Base-by-base conservation (phyloP, 2,329 filamentous ascomycete genomes). In the Stachybotrys chlorohalonatus region DNA sequence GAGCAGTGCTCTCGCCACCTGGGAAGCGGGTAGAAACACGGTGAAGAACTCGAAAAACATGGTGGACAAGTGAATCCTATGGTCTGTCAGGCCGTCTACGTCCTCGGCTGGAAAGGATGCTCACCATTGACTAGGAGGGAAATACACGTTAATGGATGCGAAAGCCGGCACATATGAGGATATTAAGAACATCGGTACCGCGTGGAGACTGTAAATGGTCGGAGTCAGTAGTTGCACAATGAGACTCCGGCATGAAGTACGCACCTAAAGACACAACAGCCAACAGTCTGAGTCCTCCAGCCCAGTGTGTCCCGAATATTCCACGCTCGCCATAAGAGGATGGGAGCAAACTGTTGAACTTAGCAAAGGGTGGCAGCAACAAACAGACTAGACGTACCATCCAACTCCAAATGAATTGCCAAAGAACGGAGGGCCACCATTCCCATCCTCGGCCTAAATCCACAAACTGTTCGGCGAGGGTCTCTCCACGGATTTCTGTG, bases 131-230 rank as follows among this genome's bases (percentile, higher is more conserved):
- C 82, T 78, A 30, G 83, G 81, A 3, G 80, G 65, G 59, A 76
- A 83, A 60, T 77, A 77, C 16, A 64, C 63, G 63, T 84, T 83
- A 52, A 84, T 68, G 0, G 67, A 60, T 4, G 68, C 71, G 66
- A 84, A 77, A 1, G 58, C 71, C 5, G 79, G 75, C 1, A 73
- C 71, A 55, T 79, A 75, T 1, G 80, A 71, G 47, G 81, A 83
- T 42, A 84, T 69, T 42, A 87, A 74, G 80, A 83, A 87, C 70
- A 87, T 76, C 0, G 85, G 84, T 2, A 82, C 79, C 11, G 83
- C 84, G 47, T 79, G 82, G 8, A 87, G 73, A 49, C 80, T 83
- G 47, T 15, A 31, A 15, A 31, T 30, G 13, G 53, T 56, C 49
- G 56, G 57, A 31, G 32, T 32, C 16, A 32, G 45, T n/a, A 17